Evolutionary conservation across 345 rosid species (phyloP).

Genomic region (Isatis tinctoria): DNA sequence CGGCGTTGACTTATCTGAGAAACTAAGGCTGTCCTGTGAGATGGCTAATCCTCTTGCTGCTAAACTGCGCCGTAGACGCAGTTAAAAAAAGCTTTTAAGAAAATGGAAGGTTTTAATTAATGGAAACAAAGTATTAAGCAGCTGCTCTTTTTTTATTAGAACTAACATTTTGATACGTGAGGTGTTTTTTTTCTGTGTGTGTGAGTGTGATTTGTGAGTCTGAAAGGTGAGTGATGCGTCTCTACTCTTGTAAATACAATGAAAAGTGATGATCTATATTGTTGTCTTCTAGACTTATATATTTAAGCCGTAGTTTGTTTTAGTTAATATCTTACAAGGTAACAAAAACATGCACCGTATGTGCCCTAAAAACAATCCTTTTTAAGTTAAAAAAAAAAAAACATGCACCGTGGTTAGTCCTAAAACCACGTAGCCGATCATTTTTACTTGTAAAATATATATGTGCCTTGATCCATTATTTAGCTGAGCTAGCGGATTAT

Average conservation of each 20-base stretch:
- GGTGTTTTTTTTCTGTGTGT: background rate
- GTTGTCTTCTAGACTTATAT: background rate
- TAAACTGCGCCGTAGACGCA: constrained; percentile 39
- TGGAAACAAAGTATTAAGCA: constrained; percentile 1
- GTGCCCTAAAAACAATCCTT: too few species aligned
- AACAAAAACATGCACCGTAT: too few species aligned
- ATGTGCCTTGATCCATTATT: background rate
- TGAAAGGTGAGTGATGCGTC: background rate
- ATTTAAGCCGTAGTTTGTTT: background rate
- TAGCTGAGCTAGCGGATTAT: too few species aligned
- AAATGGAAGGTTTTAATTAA: background rate
- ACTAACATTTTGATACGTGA: constrained; percentile 20
- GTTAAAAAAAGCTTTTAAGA: background rate
- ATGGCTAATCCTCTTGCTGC: constrained; percentile 69
- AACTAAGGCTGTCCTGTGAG: constrained; percentile 67
- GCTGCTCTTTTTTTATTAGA: background rate
- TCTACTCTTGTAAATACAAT: constrained; percentile 23
- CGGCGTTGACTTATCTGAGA: constrained; percentile 61
- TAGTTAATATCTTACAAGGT: background rate
- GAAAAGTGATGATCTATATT: background rate
- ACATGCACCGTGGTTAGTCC: background rate
- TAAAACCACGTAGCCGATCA: background rate
- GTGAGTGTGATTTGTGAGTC: background rate
- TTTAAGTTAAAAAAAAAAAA: too few species aligned
- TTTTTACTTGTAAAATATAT: background rate